phyloP scores from a whole-genome alignment of 2,329 filamentous ascomycete species.

The Herpomyces periplanetae region DNA sequence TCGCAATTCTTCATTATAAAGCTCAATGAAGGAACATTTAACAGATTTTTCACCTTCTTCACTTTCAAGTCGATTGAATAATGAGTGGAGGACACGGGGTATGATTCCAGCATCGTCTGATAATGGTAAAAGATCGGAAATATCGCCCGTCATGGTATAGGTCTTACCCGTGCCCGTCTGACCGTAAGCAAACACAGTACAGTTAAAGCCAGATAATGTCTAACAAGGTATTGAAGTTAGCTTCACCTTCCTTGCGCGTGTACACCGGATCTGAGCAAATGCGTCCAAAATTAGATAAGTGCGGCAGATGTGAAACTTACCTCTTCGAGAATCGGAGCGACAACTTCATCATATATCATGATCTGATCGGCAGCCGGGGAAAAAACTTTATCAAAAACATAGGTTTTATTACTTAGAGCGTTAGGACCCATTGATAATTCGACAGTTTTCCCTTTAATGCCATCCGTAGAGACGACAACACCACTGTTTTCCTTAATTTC shows the following conservation, averaged over 20 bases:
- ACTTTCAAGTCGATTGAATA: conserved; percentile 47
- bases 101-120: conserved; percentile 84
- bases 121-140: conserved; percentile 44
- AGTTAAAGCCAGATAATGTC: conserved; percentile 85
- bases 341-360: conserved; percentile 82
- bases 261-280: too few relatives aligned
- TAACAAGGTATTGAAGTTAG: too few relatives aligned
- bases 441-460: conserved; percentile 45
- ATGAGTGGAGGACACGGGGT: conserved; percentile 44
- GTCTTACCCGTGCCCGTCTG: conserved; percentile 95
- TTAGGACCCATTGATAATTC: conserved; percentile 71
- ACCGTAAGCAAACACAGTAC: conserved; percentile 91
- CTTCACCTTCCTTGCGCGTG: too few relatives aligned
- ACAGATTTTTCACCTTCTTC: conserved; percentile 46
- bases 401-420: conserved; percentile 74
- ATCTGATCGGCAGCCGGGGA: conserved; percentile 70
- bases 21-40: conserved; percentile 89
- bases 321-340: conserved; percentile 67
- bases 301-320: conserved; percentile 12
- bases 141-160: conserved; percentile 96
- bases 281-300: neutral
- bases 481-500: conserved; percentile 81
- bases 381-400: conserved; percentile 87
- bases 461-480: conserved; percentile 54
- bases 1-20: conserved; percentile 88